Evolutionary conservation across 441 rosid genomes (phyloP).

Genomic region (Populus tomentosa): DNA sequence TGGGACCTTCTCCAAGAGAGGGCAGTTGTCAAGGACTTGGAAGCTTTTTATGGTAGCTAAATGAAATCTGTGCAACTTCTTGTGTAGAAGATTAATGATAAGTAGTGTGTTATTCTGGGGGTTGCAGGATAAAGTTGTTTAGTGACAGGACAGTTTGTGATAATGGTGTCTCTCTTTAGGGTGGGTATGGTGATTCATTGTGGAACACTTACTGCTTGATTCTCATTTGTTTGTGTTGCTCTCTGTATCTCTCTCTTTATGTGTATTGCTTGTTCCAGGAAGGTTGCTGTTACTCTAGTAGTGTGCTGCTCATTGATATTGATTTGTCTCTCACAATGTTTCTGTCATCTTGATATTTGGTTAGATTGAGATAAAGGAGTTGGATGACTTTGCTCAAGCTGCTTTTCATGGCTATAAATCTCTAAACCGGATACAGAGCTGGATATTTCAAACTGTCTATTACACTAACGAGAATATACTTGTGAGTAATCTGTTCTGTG

Average conservation of each 20-base stretch:
- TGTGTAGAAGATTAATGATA: neutral
- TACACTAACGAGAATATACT: conserved; percentile 90
- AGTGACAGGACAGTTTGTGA: neutral
- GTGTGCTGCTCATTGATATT: conserved; percentile 5
- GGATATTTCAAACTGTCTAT: conserved; percentile 90
- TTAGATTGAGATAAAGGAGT: conserved; percentile 90
- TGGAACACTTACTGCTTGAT: neutral
- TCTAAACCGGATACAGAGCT: conserved; percentile 91
- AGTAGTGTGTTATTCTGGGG: neutral
- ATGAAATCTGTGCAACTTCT: neutral
- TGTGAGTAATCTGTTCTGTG: conserved; percentile 41
- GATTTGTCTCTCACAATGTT: conserved; percentile 15
- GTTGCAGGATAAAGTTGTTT: neutral
- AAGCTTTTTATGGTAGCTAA: neutral
- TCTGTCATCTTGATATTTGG: conserved; percentile 20
- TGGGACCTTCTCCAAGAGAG: neutral
- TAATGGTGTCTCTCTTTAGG: neutral
- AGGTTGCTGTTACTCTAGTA: neutral
- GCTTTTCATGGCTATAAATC: conserved; percentile 94
- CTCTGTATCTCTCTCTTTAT: neutral
- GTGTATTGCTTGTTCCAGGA: neutral
- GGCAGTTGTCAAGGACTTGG: neutral
- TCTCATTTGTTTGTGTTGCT: neutral
- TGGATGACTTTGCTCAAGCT: conserved; percentile 94
- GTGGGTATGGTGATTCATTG: neutral